Conservation (phyloP, 768 basidiomycete genomes). For the Termitomyces sp. region DNA sequence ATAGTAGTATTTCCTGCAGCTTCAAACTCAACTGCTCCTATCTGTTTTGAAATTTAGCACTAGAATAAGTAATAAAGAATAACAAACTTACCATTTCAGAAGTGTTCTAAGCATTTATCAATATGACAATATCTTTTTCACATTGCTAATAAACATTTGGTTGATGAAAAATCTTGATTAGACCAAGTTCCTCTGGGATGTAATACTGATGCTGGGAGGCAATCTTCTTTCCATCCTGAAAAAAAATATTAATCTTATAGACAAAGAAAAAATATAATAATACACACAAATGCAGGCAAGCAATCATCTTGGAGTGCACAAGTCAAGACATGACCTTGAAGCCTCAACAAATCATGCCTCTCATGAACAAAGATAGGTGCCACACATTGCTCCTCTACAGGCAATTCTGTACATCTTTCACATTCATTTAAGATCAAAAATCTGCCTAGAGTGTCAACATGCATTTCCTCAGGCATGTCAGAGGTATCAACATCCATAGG, state of each 20-base stretch:
- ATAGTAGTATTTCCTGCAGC: not conserved
- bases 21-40: not conserved
- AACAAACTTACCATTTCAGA: not conserved
- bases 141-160: not conserved
- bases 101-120: not conserved
- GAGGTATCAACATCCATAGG: not conserved
- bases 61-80: not conserved
- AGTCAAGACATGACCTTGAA: not conserved
- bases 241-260: not conserved
- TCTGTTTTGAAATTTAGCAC: not conserved
- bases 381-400: not conserved
- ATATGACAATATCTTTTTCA: not conserved
- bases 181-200: not conserved
- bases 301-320: not conserved
- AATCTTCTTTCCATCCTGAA: not conserved
- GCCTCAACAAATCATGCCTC: not conserved
- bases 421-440: not conserved
- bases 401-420: not conserved
- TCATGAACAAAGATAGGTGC: not conserved
- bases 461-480: not conserved
- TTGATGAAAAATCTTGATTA: not conserved
- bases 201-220: not conserved
- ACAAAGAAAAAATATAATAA: not conserved
- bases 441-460: not conserved
- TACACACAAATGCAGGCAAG: not conserved